phyloP scores from a whole-genome alignment of 345 rosid species.

The Eutrema yunnanense region DNA sequence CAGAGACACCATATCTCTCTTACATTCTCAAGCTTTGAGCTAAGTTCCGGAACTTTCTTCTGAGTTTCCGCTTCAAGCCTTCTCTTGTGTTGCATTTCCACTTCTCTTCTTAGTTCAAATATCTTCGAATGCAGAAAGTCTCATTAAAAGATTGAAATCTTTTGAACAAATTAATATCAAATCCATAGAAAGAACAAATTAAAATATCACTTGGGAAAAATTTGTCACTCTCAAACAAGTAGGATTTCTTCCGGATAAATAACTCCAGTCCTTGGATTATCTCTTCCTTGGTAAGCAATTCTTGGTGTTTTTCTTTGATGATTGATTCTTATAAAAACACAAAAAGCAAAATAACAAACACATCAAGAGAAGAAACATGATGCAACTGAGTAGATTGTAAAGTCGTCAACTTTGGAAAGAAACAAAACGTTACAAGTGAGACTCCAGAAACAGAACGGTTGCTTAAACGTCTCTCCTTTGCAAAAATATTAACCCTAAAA shows the following conservation, averaged over 20 bases:
- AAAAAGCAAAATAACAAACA: neutral
- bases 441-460: neutral
- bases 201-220: constrained; percentile 11
- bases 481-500: neutral
- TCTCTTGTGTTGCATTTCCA: constrained; percentile 26
- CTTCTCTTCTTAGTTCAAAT: constrained; percentile 25
- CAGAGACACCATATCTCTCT: neutral
- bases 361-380: neutral
- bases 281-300: constrained; percentile 26
- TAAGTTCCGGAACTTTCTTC: constrained; percentile 22
- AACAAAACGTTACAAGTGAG: neutral
- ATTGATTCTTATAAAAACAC: constrained; percentile 20
- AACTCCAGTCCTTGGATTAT: constrained; percentile 26
- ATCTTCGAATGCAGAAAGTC: constrained; percentile 18
- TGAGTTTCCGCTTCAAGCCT: constrained; percentile 27
- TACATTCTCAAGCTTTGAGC: constrained; percentile 27
- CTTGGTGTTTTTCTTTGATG: constrained; percentile 25
- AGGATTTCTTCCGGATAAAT: constrained; percentile 27
- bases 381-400: neutral
- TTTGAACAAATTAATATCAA: neutral
- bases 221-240: constrained; percentile 21
- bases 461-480: neutral
- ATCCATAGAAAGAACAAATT: neutral
- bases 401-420: neutral
- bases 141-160: neutral